A percentile compares a stretch with the other conserved stretches of the same genome.
phyloP scores from a whole-genome alignment of 805 yeast species.

The Lipomyces mesembrius region DNA sequence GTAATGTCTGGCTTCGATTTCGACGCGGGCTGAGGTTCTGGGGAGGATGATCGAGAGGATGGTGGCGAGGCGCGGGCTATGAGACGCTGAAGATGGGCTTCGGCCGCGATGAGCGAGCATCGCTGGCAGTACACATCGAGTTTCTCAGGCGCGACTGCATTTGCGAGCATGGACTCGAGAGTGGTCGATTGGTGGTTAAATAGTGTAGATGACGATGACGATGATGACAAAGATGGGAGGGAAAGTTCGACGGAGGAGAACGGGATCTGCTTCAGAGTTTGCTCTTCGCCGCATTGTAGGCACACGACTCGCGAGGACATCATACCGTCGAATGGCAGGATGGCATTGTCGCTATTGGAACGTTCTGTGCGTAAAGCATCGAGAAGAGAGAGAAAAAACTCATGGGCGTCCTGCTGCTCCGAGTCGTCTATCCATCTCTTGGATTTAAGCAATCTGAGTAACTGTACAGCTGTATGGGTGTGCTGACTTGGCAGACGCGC shows the following conservation, averaged over 20 bases:
- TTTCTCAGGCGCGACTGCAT: constrained; percentile 78
- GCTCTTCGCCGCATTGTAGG: constrained; percentile 89
- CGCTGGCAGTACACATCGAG: constrained; percentile 94
- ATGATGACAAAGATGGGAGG: constrained; percentile 3
- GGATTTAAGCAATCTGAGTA: constrained; percentile 15
- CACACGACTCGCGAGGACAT: constrained; percentile 90
- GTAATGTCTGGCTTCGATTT: constrained; percentile 3
- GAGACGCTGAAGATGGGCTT: constrained; percentile 39
- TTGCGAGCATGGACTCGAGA: constrained; percentile 49
- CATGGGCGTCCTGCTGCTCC: constrained; percentile 32
- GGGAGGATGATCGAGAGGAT: background rate
- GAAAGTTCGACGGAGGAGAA: constrained; percentile 48
- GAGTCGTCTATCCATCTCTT: constrained; percentile 20
- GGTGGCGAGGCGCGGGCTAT: constrained; percentile 8
- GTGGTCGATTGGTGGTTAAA: constrained; percentile 1
- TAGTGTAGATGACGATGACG: background rate
- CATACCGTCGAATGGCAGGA: constrained; percentile 81
- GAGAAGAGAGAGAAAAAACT: constrained; percentile 24
- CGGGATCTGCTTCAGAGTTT: constrained; percentile 84
- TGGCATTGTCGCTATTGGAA: background rate
- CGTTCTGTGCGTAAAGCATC: constrained; percentile 16
- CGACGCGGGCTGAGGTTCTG: background rate
- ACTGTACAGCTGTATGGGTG: constrained; percentile 14
- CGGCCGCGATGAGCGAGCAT: constrained; percentile 66
- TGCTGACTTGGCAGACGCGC: constrained; percentile 9